Percentiles rank a stretch among this genome's conserved stretches.
These are phyloP conservation scores for Boletus speciosus DNA, from an alignment of 768 basidiomycete species.

Conservation along the genomic window DNA sequence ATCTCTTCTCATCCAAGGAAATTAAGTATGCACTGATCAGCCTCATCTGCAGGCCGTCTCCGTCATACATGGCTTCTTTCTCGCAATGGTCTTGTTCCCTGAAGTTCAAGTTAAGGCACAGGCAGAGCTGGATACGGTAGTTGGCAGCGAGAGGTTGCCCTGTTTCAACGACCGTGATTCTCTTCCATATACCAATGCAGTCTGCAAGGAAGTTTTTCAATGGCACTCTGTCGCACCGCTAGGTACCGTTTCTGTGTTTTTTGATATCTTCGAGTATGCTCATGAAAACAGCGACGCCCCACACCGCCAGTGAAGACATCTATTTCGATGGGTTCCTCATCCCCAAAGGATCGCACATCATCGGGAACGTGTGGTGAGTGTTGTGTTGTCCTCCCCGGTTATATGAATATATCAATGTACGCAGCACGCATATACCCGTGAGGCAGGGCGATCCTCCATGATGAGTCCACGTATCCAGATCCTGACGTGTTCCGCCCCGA, in stretches of 20 bases:
- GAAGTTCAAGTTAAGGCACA: constrained; percentile 24
- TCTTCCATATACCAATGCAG: constrained; percentile 25
- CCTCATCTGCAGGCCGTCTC: constrained; percentile 11
- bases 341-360: constrained; percentile 22
- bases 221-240: constrained; percentile 19
- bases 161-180: constrained; percentile 17
- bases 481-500: constrained; percentile 34
- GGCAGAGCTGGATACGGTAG: constrained; percentile 23
- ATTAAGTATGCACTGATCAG: constrained; percentile 25
- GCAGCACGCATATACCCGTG: no score
- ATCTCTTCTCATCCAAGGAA: constrained; percentile 30
- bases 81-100: constrained; percentile 24
- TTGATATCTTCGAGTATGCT: neutral
- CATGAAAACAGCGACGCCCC: constrained; percentile 6
- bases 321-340: constrained; percentile 13
- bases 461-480: constrained; percentile 38
- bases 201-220: constrained; percentile 25
- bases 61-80: constrained; percentile 20
- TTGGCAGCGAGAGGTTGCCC: constrained; percentile 22
- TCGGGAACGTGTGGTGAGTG: constrained; percentile 27
- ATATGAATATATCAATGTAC: constrained; percentile 3
- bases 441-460: constrained; percentile 49
- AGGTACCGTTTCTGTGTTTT: constrained; percentile 26
- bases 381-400: neutral
- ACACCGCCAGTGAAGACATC: constrained; percentile 21